A percentile compares a stretch with the other conserved stretches of the same genome.
These are phyloP conservation scores for Kingdonia uniflora DNA, from an alignment of 164 flowering plant species.

Conservation along the genomic window DNA sequence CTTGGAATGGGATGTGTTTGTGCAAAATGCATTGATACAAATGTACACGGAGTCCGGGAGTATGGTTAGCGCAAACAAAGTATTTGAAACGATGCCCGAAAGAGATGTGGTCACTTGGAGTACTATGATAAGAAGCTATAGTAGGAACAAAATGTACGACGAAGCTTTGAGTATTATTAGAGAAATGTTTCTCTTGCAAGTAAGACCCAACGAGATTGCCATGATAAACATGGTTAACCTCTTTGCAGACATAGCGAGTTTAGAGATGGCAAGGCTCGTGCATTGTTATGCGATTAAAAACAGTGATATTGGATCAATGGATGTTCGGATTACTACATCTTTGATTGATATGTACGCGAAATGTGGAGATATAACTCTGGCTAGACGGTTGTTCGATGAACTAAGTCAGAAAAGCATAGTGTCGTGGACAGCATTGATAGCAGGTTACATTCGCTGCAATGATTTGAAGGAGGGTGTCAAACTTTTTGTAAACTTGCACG, in stretches of 20 bases:
- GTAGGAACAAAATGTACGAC: conserved; percentile 9
- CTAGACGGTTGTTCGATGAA: conserved; percentile 27
- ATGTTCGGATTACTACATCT: conserved; percentile 23
- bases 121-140: conserved; percentile 36
- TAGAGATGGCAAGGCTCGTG: conserved; percentile 27
- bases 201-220: conserved; percentile 33
- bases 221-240: conserved; percentile 42
- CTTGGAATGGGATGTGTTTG: conserved; percentile 31
- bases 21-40: conserved; percentile 36
- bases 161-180: conserved; percentile 32
- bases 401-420: conserved; percentile 24
- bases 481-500: conserved; percentile 33
- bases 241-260: conserved; percentile 25
- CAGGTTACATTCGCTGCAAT: conserved; percentile 33
- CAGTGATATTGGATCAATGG: conserved; percentile 9
- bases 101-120: conserved; percentile 51
- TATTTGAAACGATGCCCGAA: conserved; percentile 35
- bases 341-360: conserved; percentile 53
- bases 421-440: conserved; percentile 48
- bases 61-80: conserved; percentile 15
- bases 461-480: conserved; percentile 23
- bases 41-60: conserved; percentile 37
- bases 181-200: conserved; percentile 24
- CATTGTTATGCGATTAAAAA: conserved; percentile 39
- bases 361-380: conserved; percentile 24